A percentile compares a stretch with the other conserved stretches of the same genome.
These are phyloP conservation scores for Paramecium sonneborni DNA, from an alignment of 73 alveolate genomes.

Conservation along the genomic window DNA sequence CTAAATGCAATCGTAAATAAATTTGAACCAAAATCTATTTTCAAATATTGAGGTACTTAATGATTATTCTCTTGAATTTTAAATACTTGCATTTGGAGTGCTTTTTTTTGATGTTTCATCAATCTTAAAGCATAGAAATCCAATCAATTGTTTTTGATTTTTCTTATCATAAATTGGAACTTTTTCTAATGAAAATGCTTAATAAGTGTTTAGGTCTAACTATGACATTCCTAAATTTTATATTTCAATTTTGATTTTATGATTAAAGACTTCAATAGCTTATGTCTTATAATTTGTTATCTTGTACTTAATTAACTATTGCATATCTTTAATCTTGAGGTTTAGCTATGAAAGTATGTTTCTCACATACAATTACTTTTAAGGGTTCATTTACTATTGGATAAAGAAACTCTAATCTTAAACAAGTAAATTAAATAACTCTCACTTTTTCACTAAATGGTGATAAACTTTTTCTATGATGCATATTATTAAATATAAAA, in stretches of 20 bases:
- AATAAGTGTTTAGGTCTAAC: conserved; percentile 21
- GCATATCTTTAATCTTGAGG: background rate
- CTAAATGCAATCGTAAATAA: conserved; percentile 26
- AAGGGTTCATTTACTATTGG: background rate
- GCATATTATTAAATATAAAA: background rate
- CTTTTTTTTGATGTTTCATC: background rate
- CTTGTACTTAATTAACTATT: background rate
- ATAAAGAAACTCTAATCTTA: background rate
- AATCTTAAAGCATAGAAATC: conserved; percentile 38
- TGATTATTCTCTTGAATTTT: conserved; percentile 18
- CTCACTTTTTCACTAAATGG: conserved; percentile 12
- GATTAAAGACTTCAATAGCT: conserved; percentile 31
- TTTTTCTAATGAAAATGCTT: conserved; percentile 57
- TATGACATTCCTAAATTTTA: background rate
- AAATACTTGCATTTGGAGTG: background rate
- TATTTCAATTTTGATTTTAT: conserved; percentile 23
- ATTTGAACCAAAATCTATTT: conserved; percentile 42
- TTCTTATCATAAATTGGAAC: conserved; percentile 36
- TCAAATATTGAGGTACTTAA: background rate
- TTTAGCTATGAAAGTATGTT: background rate
- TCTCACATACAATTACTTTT: conserved; percentile 15
- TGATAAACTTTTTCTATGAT: conserved; percentile 12
- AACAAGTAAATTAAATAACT: conserved; percentile 26
- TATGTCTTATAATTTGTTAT: conserved; percentile 10
- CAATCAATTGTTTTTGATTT: background rate